Conservation (phyloP, 1,139 yeast species). For the Debaryomyces sp. region DNA sequence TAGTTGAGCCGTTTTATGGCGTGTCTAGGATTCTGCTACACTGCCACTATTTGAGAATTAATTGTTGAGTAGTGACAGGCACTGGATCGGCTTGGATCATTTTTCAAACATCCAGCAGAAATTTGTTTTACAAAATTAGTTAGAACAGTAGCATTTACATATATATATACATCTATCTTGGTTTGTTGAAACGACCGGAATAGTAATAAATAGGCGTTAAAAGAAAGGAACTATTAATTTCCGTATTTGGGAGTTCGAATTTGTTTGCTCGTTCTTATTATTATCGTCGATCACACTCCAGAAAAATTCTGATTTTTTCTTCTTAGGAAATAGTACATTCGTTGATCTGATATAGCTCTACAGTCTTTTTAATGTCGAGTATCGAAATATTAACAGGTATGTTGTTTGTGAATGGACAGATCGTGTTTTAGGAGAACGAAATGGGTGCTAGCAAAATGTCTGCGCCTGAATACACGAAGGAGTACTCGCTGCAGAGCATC, state of each 20-base stretch:
- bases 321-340: neutral
- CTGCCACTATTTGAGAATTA: constrained; percentile 7
- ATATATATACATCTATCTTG: neutral
- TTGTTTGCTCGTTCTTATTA: constrained; percentile 6
- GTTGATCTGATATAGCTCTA: constrained; percentile 6
- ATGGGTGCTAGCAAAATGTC: neutral
- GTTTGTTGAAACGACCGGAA: neutral
- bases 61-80: neutral
- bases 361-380: constrained; percentile 18
- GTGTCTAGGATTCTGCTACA: neutral
- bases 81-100: neutral
- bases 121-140: neutral
- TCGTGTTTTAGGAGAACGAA: neutral
- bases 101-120: neutral
- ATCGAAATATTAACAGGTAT: constrained; percentile 32
- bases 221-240: constrained; percentile 2
- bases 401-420: constrained; percentile 14
- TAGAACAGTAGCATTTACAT: neutral
- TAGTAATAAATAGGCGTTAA: neutral
- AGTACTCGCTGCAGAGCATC: neutral
- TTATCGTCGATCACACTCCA: constrained; percentile 4
- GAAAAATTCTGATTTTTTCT: constrained; percentile 4
- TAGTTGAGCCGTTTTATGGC: neutral
- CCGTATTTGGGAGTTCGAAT: constrained; percentile 7
- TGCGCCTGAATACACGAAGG: neutral